phyloP scores from a whole-genome alignment of 129 eudicot genomes.

The Deinandra increscens region DNA sequence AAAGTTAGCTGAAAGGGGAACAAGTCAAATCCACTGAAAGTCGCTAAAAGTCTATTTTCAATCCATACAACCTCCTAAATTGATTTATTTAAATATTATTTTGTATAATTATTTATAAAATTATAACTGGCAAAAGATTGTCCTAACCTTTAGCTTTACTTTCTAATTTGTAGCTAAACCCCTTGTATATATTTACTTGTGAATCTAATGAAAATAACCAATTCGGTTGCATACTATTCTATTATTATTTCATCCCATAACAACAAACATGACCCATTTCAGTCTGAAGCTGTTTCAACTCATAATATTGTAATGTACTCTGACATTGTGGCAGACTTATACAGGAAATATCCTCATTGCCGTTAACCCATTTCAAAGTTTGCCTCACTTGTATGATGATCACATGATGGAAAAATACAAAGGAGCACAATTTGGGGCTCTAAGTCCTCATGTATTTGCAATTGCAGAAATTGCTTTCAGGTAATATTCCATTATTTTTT shows the following conservation, averaged over 20 bases:
- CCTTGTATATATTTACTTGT: too few species aligned
- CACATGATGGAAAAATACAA: constrained; percentile 95
- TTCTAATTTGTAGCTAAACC: too few species aligned
- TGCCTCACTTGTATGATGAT: constrained; percentile 78
- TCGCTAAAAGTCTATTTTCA: background rate
- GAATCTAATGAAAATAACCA: too few species aligned
- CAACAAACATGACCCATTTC: background rate
- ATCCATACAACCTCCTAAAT: background rate
- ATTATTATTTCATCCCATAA: background rate
- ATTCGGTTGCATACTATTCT: too few species aligned
- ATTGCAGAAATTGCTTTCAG: constrained; percentile 91
- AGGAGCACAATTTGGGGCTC: constrained; percentile 83
- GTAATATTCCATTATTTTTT: constrained; percentile 36
- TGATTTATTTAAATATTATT: background rate
- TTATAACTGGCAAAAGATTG: background rate
- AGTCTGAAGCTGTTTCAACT: background rate
- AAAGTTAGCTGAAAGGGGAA: background rate
- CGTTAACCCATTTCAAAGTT: constrained; percentile 90
- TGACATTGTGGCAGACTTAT: constrained; percentile 84
- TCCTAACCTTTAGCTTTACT: too few species aligned
- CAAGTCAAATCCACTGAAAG: background rate
- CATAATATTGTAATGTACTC: constrained; percentile 46
- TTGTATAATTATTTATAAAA: background rate
- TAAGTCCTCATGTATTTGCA: constrained; percentile 98
- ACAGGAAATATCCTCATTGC: constrained; percentile 98